Evolutionary conservation across 169 alveolate species (phyloP).

Genomic region (Plasmodium falciparum): DNA sequence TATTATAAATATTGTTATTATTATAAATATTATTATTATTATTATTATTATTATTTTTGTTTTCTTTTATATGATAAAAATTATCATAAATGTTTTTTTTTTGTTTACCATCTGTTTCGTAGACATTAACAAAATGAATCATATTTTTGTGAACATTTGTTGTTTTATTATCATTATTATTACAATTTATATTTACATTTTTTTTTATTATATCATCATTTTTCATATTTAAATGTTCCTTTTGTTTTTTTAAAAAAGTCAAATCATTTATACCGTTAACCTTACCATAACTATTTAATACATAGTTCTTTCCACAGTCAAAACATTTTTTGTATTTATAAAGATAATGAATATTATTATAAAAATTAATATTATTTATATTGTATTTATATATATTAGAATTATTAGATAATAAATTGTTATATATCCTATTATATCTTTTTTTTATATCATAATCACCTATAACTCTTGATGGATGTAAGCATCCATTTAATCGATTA

Average conservation of each 20-base stretch:
- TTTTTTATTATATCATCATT: neutral
- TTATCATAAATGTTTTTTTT: neutral
- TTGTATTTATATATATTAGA: conserved; percentile 62
- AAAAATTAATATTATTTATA: conserved; percentile 44
- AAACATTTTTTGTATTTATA: conserved; percentile 18
- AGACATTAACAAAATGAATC: too few species aligned
- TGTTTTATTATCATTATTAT: neutral
- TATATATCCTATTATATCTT: conserved; percentile 1
- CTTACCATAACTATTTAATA: conserved; percentile 70
- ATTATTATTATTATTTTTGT: neutral
- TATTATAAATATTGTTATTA: too few species aligned
- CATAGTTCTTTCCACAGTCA: conserved; percentile 15
- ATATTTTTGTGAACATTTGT: neutral
- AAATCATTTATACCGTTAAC: conserved; percentile 11
- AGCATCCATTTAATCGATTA: conserved; percentile 56
- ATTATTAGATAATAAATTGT: conserved; percentile 15
- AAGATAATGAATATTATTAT: conserved; percentile 60
- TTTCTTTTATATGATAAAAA: neutral
- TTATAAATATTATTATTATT: too few species aligned
- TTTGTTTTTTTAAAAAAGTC: conserved; percentile 16
- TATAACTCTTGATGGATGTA: conserved; percentile 71
- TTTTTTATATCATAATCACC: conserved; percentile 70
- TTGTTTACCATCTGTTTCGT: neutral
- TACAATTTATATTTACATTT: neutral
- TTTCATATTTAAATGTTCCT: neutral